Evolutionary conservation across 768 basidiomycete species (phyloP).

Genomic region (Daedalea quercina): DNA sequence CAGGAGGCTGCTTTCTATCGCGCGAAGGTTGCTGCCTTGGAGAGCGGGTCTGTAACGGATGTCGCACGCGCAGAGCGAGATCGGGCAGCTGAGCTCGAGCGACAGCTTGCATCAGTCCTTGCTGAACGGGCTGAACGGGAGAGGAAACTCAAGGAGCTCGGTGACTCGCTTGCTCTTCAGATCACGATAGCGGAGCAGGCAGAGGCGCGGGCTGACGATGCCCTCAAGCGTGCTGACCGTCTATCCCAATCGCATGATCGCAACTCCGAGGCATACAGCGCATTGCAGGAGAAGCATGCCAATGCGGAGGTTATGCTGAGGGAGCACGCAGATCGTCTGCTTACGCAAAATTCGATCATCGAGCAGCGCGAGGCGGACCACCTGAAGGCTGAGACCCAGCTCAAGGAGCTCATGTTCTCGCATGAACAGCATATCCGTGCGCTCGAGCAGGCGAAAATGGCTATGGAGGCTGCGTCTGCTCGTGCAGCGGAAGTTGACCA

Average conservation of each 20-base stretch:
- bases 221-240: constrained; percentile 67
- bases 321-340: constrained; percentile 69
- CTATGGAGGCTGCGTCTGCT: constrained; percentile 67
- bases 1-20: constrained; percentile 97
- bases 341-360: constrained; percentile 64
- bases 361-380: constrained; percentile 81
- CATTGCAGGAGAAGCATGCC: constrained; percentile 60
- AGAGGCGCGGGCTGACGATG: constrained; percentile 70
- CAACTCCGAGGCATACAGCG: constrained; percentile 55
- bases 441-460: constrained; percentile 77
- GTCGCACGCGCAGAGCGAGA: constrained; percentile 78
- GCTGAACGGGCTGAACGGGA: constrained; percentile 61
- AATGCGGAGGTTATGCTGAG: constrained; percentile 58
- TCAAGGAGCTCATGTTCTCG: constrained; percentile 63
- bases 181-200: constrained; percentile 74
- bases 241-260: constrained; percentile 65
- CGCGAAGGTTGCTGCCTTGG: constrained; percentile 86
- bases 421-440: constrained; percentile 84
- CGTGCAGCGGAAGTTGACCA: constrained; percentile 76
- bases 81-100: constrained; percentile 69
- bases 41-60: constrained; percentile 48
- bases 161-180: constrained; percentile 68
- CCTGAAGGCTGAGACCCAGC: constrained; percentile 50
- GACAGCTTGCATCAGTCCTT: constrained; percentile 53
- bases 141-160: constrained; percentile 64